Evolutionary conservation across 2,329 filamentous ascomycete species (phyloP), one percentile per base, ranked within the genome.

Genomic region (Exophiala sideris): DNA sequence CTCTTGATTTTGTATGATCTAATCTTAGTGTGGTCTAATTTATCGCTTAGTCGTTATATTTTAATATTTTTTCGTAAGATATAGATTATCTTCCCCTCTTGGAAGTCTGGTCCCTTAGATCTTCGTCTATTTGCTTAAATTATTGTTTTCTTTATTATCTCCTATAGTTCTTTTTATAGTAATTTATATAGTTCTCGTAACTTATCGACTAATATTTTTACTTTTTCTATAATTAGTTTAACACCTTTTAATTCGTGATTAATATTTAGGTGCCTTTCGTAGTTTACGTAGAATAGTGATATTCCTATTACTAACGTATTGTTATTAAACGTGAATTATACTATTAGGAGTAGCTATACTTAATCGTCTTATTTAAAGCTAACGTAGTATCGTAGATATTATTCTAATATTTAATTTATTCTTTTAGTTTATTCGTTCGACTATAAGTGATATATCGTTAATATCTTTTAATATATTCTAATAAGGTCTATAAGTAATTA

Each of bases 371-470:
- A 57, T 34, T 42, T 1, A 46, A 56, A 52, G 39, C 58, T 59
- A 44, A 57, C 39, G 45, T 61, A 61, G 2, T 33, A 39, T 24
- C 38, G 9, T 42, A 61, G 42, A 18, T 61, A 61, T 40, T 50
- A 36, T 51, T 61, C n/a, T 18, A 59, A 9, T 8, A 36, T 57
- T 41, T 57, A 57, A 21, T 61, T 62, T 50, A 46, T 59, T 33
- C 39, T 35, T 57, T 59, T 29, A 18, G 32, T 61, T 42, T 55
- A 51, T 21, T 44, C 29, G 45, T 57, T 18, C 2, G 32, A 54
- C 40, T 60, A 47, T 41, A 32, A 35, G 35, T 60, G 45, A 20
- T 50, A 59, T 11, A 20, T n/a, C 36, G 16, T 50, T 5, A 5
- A 50, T 18, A 60, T 24, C 36, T 58, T 56, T 40, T 50, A 44